Evolutionary conservation across 73 alveolate species (phyloP).

Genomic region (Paramecium sexaurelia): DNA sequence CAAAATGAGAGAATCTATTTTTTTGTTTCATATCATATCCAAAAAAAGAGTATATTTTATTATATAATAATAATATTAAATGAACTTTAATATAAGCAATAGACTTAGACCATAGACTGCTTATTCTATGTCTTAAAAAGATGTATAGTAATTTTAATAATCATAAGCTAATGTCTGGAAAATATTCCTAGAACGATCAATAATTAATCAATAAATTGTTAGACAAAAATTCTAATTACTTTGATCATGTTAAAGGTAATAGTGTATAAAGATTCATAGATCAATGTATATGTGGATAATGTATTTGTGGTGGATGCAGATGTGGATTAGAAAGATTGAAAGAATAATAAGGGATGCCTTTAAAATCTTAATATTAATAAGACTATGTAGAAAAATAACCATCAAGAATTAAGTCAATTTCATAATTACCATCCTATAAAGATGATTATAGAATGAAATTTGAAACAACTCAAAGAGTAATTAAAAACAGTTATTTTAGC

Average conservation of each 20-base stretch:
- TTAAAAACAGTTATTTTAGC: neutral
- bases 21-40: neutral
- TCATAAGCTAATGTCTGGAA: neutral
- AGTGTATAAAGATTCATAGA: neutral
- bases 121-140: neutral
- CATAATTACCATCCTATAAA: neutral
- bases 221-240: neutral
- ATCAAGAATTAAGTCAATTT: neutral
- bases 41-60: neutral
- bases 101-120: conserved; percentile 51
- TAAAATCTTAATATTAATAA: neutral
- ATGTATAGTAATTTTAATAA: neutral
- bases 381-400: conserved; percentile 1
- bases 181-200: conserved; percentile 1
- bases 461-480: conserved; percentile 42
- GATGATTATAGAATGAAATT: conserved; percentile 42
- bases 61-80: neutral
- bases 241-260: conserved; percentile 26
- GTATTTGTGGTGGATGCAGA: conserved; percentile 13
- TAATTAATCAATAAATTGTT: neutral
- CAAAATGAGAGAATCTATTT: neutral
- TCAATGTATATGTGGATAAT: conserved; percentile 34
- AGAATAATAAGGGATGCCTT: conserved; percentile 38
- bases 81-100: neutral
- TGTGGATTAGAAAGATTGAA: conserved; percentile 25